Evolutionary conservation across 768 basidiomycete species (phyloP).

Genomic region (Paxillus rubicundulus): DNA sequence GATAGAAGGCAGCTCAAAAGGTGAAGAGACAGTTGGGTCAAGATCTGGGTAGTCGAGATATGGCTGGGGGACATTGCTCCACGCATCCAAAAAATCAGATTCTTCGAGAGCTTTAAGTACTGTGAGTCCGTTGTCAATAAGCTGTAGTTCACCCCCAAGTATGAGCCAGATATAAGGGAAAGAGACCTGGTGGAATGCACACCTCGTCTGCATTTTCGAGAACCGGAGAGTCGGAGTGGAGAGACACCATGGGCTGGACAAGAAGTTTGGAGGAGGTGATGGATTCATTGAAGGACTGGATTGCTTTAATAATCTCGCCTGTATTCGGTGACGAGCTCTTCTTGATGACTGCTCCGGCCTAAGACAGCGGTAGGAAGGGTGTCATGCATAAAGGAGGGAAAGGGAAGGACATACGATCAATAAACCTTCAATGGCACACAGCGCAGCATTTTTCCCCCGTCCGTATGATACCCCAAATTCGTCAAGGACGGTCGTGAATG

Average conservation of each 20-base stretch:
- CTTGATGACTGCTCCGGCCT: constrained; percentile 73
- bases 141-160: constrained; percentile 39
- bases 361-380: neutral
- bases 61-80: constrained; percentile 61
- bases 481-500: constrained; percentile 83
- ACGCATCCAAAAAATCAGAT: constrained; percentile 55
- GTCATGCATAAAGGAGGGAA: neutral
- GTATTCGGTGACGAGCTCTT: constrained; percentile 56
- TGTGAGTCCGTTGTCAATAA: constrained; percentile 69
- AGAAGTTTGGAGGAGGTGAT: constrained; percentile 57
- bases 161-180: constrained; percentile 9
- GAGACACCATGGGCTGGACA: constrained; percentile 57
- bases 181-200: constrained; percentile 2
- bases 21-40: constrained; percentile 37
- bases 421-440: constrained; percentile 79
- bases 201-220: constrained; percentile 65
- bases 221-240: constrained; percentile 44
- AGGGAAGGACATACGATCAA: constrained; percentile 52
- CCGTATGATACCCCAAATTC: constrained; percentile 86
- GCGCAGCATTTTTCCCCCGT: constrained; percentile 76
- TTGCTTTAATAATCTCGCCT: constrained; percentile 64
- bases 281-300: constrained; percentile 69
- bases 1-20: constrained; percentile 72
- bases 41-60: constrained; percentile 51
- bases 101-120: constrained; percentile 62